Base-by-base conservation (phyloP, 1,139 yeast genomes). In the Pichia sp. region DNA sequence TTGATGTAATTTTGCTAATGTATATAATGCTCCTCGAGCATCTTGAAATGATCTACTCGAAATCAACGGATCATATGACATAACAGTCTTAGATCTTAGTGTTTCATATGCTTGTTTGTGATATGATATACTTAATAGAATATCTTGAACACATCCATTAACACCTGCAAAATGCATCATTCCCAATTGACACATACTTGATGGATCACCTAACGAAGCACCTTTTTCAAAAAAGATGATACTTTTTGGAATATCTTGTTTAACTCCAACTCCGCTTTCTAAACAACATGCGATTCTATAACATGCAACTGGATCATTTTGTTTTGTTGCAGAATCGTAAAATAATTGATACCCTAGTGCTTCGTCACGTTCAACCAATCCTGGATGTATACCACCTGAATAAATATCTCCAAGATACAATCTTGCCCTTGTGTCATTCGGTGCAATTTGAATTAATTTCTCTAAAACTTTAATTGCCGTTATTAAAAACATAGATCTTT, bases 141-240 rank as follows among this genome's bases (percentile, higher is more conserved):
- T 70, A 49, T 75, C 71, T 50, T 57, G 50, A 6, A 70, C 25
- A 60, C 64, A 52, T 4, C 60, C 60, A 47, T 55, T 57, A 5
- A 68, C 65, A 1, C 87, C 87, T 26, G 76, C 70, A 31, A 81
- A 66, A 50, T 73, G 67, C 39, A 78, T 69, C 75, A 80, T 74
- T 6, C 87, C 90, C 25, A 82, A 63, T 59, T 81, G 80, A 64
- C 80, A 82, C 85, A 82, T 80, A 31, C 76, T 67, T 24, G 82
- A 76, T 5, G 77, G 71, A 51, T 75, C 76, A 9, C 82, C 82
- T 32, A 71, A 61, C 23, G 69, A 64, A 1, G 87, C 85, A 0
- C 87, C 85, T 38, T 67, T 66, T 37, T 69, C 66, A 61, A 78
- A 82, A 67, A 74, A 78, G 10, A 64, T 55, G 30, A 78, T 63